These are phyloP conservation scores for Daldinia sp. DNA, from an alignment of 2,329 filamentous ascomycete species.

Conservation along the genomic window DNA sequence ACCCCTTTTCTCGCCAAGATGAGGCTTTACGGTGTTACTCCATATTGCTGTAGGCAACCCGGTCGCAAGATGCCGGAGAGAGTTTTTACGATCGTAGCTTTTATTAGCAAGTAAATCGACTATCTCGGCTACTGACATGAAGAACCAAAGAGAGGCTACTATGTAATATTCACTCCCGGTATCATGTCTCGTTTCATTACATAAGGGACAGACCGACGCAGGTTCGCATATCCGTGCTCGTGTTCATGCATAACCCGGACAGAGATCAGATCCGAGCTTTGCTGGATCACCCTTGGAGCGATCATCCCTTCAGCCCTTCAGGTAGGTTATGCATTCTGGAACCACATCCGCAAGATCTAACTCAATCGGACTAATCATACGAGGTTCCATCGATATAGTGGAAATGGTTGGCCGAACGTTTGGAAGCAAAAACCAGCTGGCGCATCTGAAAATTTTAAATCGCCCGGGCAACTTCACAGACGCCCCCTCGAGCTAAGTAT, in stretches of 20 bases:
- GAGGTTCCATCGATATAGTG: slow-evolving; percentile 3
- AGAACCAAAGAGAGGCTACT: background rate
- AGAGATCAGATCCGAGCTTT: slow-evolving; percentile 23
- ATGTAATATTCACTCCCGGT: slow-evolving; percentile 2
- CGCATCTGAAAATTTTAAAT: background rate
- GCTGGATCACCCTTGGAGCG: slow-evolving; percentile 28
- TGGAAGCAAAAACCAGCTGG: slow-evolving; percentile 20
- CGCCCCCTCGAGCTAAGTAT: background rate
- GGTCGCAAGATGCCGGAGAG: background rate
- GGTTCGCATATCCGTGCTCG: slow-evolving; percentile 21
- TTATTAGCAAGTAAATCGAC: background rate
- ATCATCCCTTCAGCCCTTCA: slow-evolving; percentile 20
- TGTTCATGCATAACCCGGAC: slow-evolving; percentile 17
- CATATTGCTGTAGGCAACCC: background rate
- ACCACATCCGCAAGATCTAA: slow-evolving; percentile 24
- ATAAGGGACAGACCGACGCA: slow-evolving; percentile 11
- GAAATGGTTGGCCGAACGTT: background rate
- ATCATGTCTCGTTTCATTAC: slow-evolving; percentile 23
- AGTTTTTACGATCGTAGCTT: background rate
- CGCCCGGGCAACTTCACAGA: background rate
- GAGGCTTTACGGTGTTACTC: background rate
- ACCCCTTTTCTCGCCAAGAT: slow-evolving; percentile 6
- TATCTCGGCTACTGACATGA: background rate
- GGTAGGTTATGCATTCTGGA: slow-evolving; percentile 10
- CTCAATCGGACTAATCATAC: slow-evolving; percentile 18